Conservation (phyloP, 495 filamentous ascomycete species). For the Neurospora africana region DNA sequence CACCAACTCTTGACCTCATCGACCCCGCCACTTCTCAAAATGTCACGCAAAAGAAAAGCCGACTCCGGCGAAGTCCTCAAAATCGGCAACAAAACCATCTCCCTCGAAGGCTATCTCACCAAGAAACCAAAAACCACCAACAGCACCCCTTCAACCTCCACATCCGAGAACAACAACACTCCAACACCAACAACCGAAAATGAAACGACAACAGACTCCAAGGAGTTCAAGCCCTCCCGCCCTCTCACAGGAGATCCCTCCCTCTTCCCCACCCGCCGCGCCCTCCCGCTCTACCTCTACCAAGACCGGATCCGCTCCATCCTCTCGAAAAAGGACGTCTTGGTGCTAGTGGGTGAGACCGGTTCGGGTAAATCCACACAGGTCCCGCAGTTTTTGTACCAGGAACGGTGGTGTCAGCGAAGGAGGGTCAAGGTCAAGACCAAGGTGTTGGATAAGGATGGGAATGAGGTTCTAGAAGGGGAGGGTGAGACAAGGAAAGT, state of each 20-base stretch:
- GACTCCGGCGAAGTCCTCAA: conserved; percentile 14
- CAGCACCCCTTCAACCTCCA: background rate
- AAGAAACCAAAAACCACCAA: conserved; percentile 20
- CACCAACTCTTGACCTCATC: background rate
- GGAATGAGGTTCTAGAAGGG: background rate
- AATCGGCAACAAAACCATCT: conserved; percentile 30
- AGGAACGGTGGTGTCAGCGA: conserved; percentile 68
- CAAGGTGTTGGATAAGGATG: background rate
- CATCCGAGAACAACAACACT: conserved; percentile 2
- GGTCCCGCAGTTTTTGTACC: conserved; percentile 78
- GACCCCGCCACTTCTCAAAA: background rate
- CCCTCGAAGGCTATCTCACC: conserved; percentile 30
- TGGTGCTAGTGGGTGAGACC: conserved; percentile 86
- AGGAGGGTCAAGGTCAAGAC: conserved; percentile 37
- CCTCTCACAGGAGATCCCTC: conserved; percentile 18
- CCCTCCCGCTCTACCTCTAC: conserved; percentile 72
- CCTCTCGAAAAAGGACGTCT: conserved; percentile 59
- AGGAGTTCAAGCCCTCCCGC: background rate
- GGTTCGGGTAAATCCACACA: conserved; percentile 97
- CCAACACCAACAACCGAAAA: conserved; percentile 1
- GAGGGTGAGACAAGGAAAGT: background rate
- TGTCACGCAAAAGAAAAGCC: conserved; percentile 1
- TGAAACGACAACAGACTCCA: background rate
- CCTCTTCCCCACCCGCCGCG: conserved; percentile 35
- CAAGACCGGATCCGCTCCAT: conserved; percentile 56